Conservation (phyloP, 2,329 filamentous ascomycete species). For the Phialophora expanda region DNA sequence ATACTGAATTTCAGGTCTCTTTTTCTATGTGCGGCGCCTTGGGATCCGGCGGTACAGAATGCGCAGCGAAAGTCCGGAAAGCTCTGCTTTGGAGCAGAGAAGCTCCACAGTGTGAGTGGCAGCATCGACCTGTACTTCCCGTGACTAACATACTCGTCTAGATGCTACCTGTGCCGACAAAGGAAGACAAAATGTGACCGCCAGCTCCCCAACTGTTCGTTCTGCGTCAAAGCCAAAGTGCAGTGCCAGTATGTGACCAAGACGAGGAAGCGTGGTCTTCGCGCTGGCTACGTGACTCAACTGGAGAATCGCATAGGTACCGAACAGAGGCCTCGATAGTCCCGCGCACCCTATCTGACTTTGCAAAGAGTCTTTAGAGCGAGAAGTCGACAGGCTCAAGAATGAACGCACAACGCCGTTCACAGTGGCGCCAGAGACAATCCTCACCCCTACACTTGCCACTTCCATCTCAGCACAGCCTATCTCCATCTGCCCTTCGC, state of each 20-base stretch:
- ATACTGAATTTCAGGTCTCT: not conserved
- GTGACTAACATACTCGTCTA: conserved; percentile 5
- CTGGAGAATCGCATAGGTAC: conserved; percentile 46
- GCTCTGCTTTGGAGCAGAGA: conserved; percentile 22
- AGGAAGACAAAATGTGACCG: conserved; percentile 43
- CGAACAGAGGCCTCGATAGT: not conserved
- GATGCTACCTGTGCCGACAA: conserved; percentile 41
- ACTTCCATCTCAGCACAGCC: conserved; percentile 25
- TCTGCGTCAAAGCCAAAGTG: conserved; percentile 40
- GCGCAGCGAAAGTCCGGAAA: conserved; percentile 25
- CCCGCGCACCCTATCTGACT: conserved; percentile 5
- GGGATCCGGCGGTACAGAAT: conserved; percentile 2
- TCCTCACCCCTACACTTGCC: conserved; percentile 9
- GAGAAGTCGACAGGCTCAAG: conserved; percentile 37
- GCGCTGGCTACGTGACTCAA: conserved; percentile 48
- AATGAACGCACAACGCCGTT: conserved; percentile 18
- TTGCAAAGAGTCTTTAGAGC: conserved; percentile 34
- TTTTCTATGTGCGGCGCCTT: not conserved
- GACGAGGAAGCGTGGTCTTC: conserved; percentile 41
- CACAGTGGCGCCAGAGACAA: conserved; percentile 8
- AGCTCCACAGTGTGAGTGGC: conserved; percentile 31
- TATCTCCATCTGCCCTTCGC: conserved; percentile 9
- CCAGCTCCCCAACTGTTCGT: conserved; percentile 39
- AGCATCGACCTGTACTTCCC: not conserved
- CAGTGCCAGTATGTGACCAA: conserved; percentile 39